Percentiles rank a stretch among this genome's conserved stretches.
Evolutionary conservation across 345 rosid species (phyloP).

Genomic region (Eutrema yunnanense): DNA sequence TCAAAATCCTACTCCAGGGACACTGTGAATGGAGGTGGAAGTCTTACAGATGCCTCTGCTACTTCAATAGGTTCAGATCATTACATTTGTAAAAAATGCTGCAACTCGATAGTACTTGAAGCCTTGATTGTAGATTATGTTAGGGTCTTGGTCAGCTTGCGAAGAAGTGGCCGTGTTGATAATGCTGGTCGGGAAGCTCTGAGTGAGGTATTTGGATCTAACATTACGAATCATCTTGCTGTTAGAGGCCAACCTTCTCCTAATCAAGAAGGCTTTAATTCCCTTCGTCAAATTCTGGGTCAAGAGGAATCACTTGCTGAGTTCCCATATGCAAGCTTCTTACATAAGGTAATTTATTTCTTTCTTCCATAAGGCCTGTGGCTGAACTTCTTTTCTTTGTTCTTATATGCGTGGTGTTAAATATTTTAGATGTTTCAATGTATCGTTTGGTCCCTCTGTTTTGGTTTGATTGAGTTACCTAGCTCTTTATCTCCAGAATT

Average conservation of each 20-base stretch:
- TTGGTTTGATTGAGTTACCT: neutral
- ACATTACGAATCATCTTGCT: conserved; percentile 32
- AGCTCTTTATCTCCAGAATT: neutral
- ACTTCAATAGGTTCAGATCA: conserved; percentile 49
- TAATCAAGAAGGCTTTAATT: conserved; percentile 24
- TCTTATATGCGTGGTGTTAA: neutral
- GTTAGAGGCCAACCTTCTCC: conserved; percentile 37
- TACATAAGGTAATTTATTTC: conserved; percentile 54
- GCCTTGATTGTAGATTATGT: conserved; percentile 77
- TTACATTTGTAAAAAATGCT: conserved; percentile 70
- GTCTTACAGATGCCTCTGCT: conserved; percentile 49
- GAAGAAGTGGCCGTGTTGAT: conserved; percentile 71
- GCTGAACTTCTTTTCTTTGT: neutral
- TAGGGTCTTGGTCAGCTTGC: conserved; percentile 71
- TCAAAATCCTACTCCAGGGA: conserved; percentile 50
- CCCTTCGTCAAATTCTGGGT: conserved; percentile 44
- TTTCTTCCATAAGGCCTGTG: neutral
- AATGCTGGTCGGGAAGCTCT: conserved; percentile 61
- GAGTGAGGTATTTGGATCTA: conserved; percentile 53
- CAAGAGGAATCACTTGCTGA: conserved; percentile 85
- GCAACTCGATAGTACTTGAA: conserved; percentile 62
- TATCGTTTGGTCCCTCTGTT: neutral
- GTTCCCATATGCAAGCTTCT: conserved; percentile 85
- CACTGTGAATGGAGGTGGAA: conserved; percentile 51
- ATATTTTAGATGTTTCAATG: neutral